These are phyloP conservation scores for Leavenworthia alabamica DNA, from an alignment of 345 rosid species.

Conservation along the genomic window DNA sequence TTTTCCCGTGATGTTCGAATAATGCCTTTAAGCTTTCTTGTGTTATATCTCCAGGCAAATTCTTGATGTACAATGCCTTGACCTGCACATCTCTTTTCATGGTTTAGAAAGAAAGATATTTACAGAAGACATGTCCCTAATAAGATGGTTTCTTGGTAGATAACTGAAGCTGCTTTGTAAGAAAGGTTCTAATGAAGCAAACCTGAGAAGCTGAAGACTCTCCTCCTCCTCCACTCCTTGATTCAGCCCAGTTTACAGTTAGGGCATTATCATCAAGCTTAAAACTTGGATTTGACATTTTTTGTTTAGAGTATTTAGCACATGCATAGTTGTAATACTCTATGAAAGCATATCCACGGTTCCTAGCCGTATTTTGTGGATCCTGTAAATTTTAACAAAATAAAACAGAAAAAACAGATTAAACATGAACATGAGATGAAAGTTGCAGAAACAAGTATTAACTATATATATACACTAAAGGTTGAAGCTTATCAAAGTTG, in stretches of 20 bases:
- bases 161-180: background rate
- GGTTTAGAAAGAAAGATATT: background rate
- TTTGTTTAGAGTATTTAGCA: conserved; percentile 84
- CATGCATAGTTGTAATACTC: conserved; percentile 89
- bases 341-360: conserved; percentile 84
- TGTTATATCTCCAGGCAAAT: conserved; percentile 70
- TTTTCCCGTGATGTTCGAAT: conserved; percentile 79
- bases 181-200: conserved; percentile 10
- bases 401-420: conserved; percentile 1
- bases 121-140: background rate
- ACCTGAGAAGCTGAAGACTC: conserved; percentile 79
- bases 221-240: conserved; percentile 76
- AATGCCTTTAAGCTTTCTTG: conserved; percentile 65
- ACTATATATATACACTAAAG: background rate
- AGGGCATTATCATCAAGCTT: conserved; percentile 85
- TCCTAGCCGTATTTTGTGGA: conserved; percentile 50
- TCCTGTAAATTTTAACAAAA: conserved; percentile 47
- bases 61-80: conserved; percentile 82
- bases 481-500: conserved; percentile 2
- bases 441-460: background rate
- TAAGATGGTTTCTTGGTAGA: background rate
- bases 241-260: conserved; percentile 93
- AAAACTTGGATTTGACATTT: conserved; percentile 69
- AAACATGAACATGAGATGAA: background rate
- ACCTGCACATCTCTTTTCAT: conserved; percentile 47